phyloP scores from a whole-genome alignment of 1,284 basidiomycete species.

The Exobasidium rhododendri region DNA sequence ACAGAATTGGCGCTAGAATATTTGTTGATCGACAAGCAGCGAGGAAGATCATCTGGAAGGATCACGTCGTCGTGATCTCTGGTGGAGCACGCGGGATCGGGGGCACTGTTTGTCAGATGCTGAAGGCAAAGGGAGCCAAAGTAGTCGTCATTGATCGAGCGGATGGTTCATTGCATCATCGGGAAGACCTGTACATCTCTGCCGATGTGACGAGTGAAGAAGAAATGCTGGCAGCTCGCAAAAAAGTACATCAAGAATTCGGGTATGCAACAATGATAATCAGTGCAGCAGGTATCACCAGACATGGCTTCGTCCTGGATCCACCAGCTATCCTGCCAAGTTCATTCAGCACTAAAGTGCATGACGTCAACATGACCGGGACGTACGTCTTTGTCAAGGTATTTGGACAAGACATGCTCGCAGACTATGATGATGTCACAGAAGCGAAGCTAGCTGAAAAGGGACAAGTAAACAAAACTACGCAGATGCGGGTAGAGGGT shows the following conservation, averaged over 20 bases:
- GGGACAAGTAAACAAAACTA: neutral
- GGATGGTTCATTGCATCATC: conserved; percentile 27
- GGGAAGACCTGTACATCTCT: conserved; percentile 31
- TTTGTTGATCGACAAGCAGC: conserved; percentile 24
- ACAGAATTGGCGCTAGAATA: conserved; percentile 28
- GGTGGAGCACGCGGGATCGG: conserved; percentile 40
- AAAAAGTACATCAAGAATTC: conserved; percentile 27
- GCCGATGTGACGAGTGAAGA: conserved; percentile 36
- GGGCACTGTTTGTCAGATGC: conserved; percentile 25
- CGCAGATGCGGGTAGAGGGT: neutral
- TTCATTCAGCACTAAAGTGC: conserved; percentile 24
- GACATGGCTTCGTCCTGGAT: conserved; percentile 36
- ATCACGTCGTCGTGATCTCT: conserved; percentile 38
- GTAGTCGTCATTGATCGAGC: conserved; percentile 36
- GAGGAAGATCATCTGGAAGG: conserved; percentile 24
- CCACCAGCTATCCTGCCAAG: conserved; percentile 31
- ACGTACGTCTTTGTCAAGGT: conserved; percentile 30
- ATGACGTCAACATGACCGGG: conserved; percentile 38
- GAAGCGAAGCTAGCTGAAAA: neutral
- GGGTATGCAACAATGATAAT: conserved; percentile 32
- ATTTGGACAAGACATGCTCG: conserved; percentile 41
- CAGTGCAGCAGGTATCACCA: conserved; percentile 29
- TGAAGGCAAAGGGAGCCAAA: conserved; percentile 28
- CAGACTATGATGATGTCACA: conserved; percentile 24
- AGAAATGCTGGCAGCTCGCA: conserved; percentile 27